Percentiles rank a stretch among this genome's conserved stretches.
phyloP scores from a whole-genome alignment of 208 protist genomes.

The Naegleria lovaniensis region DNA sequence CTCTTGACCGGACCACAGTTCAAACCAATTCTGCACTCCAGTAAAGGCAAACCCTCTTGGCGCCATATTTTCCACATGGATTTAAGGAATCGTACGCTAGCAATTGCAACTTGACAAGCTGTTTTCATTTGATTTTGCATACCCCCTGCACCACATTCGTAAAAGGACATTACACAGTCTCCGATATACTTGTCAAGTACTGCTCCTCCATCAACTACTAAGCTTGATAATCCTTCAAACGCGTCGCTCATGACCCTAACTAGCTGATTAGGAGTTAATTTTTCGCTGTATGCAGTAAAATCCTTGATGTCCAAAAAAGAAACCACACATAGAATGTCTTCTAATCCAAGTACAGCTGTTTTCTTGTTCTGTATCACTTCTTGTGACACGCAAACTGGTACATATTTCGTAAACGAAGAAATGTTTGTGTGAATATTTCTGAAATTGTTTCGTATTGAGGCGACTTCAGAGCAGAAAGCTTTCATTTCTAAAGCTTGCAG shows the following conservation, averaged over 20 bases:
- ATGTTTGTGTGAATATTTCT: not conserved
- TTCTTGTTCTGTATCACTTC: not conserved
- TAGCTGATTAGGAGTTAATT: not conserved
- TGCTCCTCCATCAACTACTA: not conserved
- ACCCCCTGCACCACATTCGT: not conserved
- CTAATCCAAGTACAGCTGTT: not conserved
- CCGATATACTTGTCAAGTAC: slow-evolving; percentile 30
- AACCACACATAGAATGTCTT: not conserved
- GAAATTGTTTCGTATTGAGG: not conserved
- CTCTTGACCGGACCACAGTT: slow-evolving; percentile 13
- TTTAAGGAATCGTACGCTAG: not conserved
- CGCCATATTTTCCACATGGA: not conserved
- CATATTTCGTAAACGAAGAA: not conserved
- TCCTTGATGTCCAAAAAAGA: slow-evolving; percentile 22
- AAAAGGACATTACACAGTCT: slow-evolving; percentile 8
- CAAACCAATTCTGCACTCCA: slow-evolving; percentile 16
- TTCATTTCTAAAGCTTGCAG: not conserved
- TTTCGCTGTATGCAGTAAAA: slow-evolving; percentile 2
- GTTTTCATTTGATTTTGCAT: not conserved
- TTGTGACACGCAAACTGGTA: not conserved
- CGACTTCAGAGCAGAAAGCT: not conserved
- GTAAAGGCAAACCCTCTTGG: not conserved
- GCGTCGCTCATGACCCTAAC: not conserved
- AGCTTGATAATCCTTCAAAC: not conserved
- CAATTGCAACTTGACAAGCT: not conserved